Base-by-base conservation (phyloP, 1,284 basidiomycete species). In the Ceratobasidium sp. region DNA sequence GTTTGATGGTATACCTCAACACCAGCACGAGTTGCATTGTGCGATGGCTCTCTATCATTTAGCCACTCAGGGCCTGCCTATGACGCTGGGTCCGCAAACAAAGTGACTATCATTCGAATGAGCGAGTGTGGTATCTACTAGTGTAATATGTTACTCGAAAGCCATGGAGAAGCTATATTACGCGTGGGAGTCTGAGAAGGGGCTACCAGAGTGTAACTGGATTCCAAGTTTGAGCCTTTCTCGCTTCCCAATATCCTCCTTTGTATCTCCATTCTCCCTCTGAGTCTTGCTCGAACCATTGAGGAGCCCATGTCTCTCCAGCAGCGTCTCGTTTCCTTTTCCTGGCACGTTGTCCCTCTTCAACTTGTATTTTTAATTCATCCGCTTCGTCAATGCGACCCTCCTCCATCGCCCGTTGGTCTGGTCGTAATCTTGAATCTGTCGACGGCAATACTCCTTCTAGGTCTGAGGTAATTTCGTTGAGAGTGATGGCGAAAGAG, bases 331-430 rank as follows among this genome's bases (percentile, higher is more conserved):
- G 71, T 50, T 81, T 78, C 73, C 82, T 81, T 17, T 84, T 78
- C 36, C 83, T 78, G 19, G 77, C 77, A 3, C 85, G 80, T 78
- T 87, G 86, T 29, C 80, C 80, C 66, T 81, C 92, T 81, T 98
- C 96, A 14, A 97, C 84, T 41, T 87, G 85, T 33, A 85, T 82
- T 84, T 98, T 98, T 79, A 93, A 87, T 64, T 82, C 82, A 79
- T 98, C 96, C 1, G 96, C 95, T 59, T 85, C 79, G 75, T 95
- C 91, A 1, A 93, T 81, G 59, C 93, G 84, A 14, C 95, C 96
- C 77, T 93, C 89, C 82, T 98, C 96, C 56, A 97, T 85, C 3
- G 94, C 93, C 36, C 92, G 85, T 69, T 97, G 93, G 82, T 98
- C 96, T 0, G 95, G 93, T 45, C 96, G 88, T 75, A 89, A 85